Percentiles rank a stretch among this genome's conserved stretches.
Conservation (phyloP, 768 basidiomycete genomes). For the Pleurotus citrinopileatus region DNA sequence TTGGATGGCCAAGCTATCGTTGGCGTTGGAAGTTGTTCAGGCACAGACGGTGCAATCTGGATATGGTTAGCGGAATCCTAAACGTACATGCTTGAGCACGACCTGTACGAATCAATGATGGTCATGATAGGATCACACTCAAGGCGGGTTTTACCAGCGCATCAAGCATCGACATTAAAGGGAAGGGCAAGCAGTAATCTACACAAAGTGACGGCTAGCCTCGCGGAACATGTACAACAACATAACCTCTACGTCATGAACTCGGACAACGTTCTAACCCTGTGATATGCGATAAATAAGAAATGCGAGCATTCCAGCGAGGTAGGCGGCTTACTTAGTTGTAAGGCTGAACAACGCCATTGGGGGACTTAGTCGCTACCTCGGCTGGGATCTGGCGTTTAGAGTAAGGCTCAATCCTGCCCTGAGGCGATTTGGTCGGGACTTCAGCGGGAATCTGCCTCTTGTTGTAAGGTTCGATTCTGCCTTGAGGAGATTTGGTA, state of each 20-base stretch:
- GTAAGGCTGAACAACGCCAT: slow-evolving; percentile 28
- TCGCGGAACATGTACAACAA: not conserved
- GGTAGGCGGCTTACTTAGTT: not conserved
- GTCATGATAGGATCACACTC: too few species aligned
- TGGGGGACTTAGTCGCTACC: slow-evolving; percentile 21
- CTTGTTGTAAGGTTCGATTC: slow-evolving; percentile 10
- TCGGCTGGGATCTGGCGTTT: slow-evolving; percentile 19
- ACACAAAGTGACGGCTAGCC: not conserved
- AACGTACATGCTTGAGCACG: too few species aligned
- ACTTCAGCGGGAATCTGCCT: slow-evolving; percentile 26
- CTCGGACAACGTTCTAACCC: not conserved
- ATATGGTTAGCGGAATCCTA: slow-evolving; percentile 27
- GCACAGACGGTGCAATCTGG: slow-evolving; percentile 37
- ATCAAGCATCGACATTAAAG: slow-evolving; percentile 8
- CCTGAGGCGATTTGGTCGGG: slow-evolving; percentile 24
- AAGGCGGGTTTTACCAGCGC: too few species aligned
- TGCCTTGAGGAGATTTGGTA: slow-evolving; percentile 12
- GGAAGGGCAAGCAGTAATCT: not conserved
- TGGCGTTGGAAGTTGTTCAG: slow-evolving; percentile 25
- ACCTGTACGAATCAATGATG: too few species aligned
- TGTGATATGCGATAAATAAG: not conserved
- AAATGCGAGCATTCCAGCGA: not conserved
- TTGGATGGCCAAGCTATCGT: slow-evolving; percentile 38
- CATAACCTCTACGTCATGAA: not conserved
- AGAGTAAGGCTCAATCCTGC: slow-evolving; percentile 23